Conservation (phyloP, 2,329 filamentous ascomycete species). For the Clonostachys sp. region DNA sequence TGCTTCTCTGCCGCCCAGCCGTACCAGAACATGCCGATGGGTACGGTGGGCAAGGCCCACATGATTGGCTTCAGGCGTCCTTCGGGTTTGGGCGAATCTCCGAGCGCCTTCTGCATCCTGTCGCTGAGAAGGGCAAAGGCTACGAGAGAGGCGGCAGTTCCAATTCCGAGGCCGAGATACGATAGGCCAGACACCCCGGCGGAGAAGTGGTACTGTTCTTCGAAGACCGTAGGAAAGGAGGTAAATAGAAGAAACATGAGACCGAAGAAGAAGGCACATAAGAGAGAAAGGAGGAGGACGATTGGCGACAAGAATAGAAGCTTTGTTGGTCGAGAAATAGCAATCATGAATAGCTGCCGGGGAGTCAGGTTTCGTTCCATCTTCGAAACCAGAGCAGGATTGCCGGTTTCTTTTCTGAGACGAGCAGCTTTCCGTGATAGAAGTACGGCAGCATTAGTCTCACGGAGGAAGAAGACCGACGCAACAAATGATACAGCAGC, state of each 20-base stretch:
- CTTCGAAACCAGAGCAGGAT: neutral
- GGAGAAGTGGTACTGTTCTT: constrained; percentile 43
- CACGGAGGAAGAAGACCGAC: constrained; percentile 12
- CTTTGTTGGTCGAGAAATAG: constrained; percentile 43
- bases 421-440: constrained; percentile 18
- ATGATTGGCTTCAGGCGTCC: constrained; percentile 38
- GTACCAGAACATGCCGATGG: constrained; percentile 44
- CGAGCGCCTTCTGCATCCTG: constrained; percentile 15
- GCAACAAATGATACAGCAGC: neutral
- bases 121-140: constrained; percentile 22
- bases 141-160: constrained; percentile 37
- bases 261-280: constrained; percentile 50
- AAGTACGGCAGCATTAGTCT: constrained; percentile 20
- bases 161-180: constrained; percentile 39
- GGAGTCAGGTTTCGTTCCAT: constrained; percentile 6
- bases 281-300: constrained; percentile 44
- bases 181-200: constrained; percentile 37
- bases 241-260: constrained; percentile 44
- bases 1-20: constrained; percentile 37
- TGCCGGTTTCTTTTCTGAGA: constrained; percentile 20
- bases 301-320: constrained; percentile 51
- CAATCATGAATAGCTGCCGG: constrained; percentile 36
- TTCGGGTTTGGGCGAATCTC: constrained; percentile 22
- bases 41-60: constrained; percentile 37
- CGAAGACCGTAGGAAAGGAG: constrained; percentile 28